These are phyloP conservation scores for Hemerocallis citrina DNA, from an alignment of 106 monocot genomes.

Conservation along the genomic window DNA sequence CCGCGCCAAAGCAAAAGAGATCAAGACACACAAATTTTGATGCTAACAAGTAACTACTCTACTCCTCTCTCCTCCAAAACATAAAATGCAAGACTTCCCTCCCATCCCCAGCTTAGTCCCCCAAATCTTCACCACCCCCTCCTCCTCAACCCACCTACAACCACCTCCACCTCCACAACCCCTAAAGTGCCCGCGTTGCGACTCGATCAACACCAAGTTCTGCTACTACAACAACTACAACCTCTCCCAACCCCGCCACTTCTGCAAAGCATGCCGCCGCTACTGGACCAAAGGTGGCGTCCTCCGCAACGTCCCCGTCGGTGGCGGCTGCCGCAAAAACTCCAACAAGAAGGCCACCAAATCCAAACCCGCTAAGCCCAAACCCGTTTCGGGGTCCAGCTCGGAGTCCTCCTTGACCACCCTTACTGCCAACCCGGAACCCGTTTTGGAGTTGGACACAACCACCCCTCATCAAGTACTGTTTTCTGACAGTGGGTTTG, in stretches of 20 bases:
- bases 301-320: constrained; percentile 85
- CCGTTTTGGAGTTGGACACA: neutral
- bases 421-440: constrained; percentile 3
- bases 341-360: constrained; percentile 18
- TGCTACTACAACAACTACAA: constrained; percentile 91
- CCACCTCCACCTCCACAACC: neutral
- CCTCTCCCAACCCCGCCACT: constrained; percentile 63
- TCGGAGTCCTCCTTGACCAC: neutral
- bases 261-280: constrained; percentile 75
- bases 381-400: neutral
- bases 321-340: constrained; percentile 64
- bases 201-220: constrained; percentile 67
- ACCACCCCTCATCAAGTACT: neutral
- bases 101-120: constrained; percentile 11
- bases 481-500: constrained; percentile 1
- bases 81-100: constrained; percentile 31
- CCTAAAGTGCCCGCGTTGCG: constrained; percentile 47
- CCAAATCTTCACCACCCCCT: constrained; percentile 10
- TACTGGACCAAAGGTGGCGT: constrained; percentile 90
- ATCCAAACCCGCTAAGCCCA: neutral
- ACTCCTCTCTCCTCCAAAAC: neutral
- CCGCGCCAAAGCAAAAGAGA: no score
- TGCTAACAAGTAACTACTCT: no score
- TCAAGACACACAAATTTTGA: no score
- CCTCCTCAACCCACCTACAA: neutral